Conservation (phyloP, 2,329 filamentous ascomycete species). For the Trichoderma simmonsii region DNA sequence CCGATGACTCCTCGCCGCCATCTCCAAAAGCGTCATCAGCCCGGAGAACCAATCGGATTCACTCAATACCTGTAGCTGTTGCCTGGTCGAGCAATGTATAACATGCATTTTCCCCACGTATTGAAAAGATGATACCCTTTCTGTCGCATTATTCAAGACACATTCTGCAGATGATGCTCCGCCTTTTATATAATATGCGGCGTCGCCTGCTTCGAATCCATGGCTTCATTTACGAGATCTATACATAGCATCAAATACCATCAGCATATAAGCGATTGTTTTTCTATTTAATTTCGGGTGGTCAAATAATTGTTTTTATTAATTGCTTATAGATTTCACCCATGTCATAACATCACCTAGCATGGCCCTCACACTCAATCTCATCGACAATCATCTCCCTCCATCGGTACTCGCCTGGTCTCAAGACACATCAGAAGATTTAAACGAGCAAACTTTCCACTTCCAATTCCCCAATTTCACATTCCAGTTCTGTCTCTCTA, state of each 20-base stretch:
- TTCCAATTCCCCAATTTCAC: neutral
- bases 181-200: neutral
- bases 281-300: neutral
- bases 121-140: neutral
- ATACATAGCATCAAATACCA: neutral
- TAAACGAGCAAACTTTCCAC: neutral
- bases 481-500: neutral
- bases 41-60: neutral
- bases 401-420: neutral
- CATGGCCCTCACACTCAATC: neutral
- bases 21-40: neutral
- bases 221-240: neutral
- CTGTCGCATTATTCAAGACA: neutral
- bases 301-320: neutral
- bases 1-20: neutral
- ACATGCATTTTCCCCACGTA: neutral
- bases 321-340: fast-evolving
- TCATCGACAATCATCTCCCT: neutral
- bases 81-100: neutral
- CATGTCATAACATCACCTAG: neutral
- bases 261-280: neutral
- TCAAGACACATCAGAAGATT: neutral
- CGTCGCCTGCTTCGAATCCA: neutral
- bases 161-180: neutral
- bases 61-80: neutral